Evolutionary conservation across 2,329 filamentous ascomycete species (phyloP).

Genomic region (Laburnicola sp.): DNA sequence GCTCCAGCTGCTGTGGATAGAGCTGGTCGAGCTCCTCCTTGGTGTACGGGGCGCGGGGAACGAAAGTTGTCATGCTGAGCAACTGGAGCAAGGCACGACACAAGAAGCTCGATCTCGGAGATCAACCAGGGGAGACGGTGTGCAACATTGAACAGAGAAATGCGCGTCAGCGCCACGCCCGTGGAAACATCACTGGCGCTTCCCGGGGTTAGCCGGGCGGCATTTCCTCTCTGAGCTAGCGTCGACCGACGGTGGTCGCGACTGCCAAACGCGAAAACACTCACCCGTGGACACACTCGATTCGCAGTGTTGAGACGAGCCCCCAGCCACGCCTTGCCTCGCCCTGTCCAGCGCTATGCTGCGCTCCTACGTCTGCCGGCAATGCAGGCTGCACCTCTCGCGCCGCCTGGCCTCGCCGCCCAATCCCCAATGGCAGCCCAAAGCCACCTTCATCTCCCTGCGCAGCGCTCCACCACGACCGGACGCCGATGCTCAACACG

Average conservation of each 20-base stretch:
- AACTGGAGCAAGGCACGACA: too few relatives aligned
- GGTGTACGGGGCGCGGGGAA: slow-evolving; percentile 75
- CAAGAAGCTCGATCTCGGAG: too few relatives aligned
- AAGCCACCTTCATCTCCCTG: slow-evolving; percentile 40
- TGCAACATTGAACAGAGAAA: too few relatives aligned
- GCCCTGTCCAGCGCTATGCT: slow-evolving; percentile 28
- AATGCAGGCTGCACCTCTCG: slow-evolving; percentile 33
- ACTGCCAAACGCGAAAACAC: slow-evolving; percentile 1
- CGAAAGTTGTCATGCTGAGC: slow-evolving; percentile 72
- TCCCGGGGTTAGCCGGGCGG: background rate
- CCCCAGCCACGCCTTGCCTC: background rate
- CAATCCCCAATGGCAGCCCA: slow-evolving; percentile 34
- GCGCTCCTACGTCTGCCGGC: slow-evolving; percentile 39
- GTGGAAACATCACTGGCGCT: too few relatives aligned
- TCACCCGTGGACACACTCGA: background rate
- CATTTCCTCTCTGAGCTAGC: slow-evolving; percentile 5
- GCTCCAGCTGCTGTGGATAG: slow-evolving; percentile 77
- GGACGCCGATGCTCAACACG: slow-evolving; percentile 6
- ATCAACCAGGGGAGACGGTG: background rate
- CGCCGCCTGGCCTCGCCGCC: slow-evolving; percentile 15
- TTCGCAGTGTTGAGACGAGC: too few relatives aligned
- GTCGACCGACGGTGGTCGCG: background rate
- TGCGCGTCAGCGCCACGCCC: too few relatives aligned
- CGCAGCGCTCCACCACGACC: slow-evolving; percentile 14
- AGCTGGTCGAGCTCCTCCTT: slow-evolving; percentile 76